Conservation (phyloP, 768 basidiomycete species). For the Leucosporidium scottii region DNA sequence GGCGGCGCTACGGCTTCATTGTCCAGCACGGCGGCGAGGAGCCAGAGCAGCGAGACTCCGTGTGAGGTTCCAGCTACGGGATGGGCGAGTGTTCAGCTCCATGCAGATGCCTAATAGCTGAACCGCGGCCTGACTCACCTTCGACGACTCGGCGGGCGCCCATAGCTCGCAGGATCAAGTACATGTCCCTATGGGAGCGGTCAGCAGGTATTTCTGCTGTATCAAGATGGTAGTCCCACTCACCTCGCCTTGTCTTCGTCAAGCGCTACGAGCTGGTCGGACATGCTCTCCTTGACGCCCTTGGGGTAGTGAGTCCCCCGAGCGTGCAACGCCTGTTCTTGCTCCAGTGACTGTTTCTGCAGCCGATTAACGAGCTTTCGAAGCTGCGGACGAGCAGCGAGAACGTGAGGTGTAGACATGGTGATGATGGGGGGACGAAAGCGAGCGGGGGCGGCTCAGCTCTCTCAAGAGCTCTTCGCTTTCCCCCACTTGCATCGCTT, state of each 20-base stretch:
- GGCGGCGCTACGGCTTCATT: slow-evolving; percentile 8
- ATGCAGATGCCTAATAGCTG: background rate
- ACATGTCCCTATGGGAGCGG: slow-evolving; percentile 12
- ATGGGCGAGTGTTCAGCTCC: background rate
- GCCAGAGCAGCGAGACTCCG: slow-evolving; percentile 36
- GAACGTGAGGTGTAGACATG: too few relatives aligned
- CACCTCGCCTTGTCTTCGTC: slow-evolving; percentile 32
- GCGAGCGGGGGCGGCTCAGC: too few relatives aligned
- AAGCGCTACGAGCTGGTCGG: slow-evolving; percentile 33
- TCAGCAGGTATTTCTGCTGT: too few relatives aligned
- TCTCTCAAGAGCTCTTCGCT: too few relatives aligned
- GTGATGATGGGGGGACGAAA: too few relatives aligned
- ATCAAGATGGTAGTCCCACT: too few relatives aligned
- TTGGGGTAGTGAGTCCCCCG: background rate
- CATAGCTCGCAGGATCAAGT: slow-evolving; percentile 26
- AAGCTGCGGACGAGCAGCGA: too few relatives aligned
- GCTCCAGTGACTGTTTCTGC: background rate
- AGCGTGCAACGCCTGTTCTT: background rate
- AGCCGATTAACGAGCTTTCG: background rate
- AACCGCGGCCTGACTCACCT: slow-evolving; percentile 18
- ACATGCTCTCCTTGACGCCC: background rate
- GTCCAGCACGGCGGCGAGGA: slow-evolving; percentile 28
- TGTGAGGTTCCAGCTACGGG: slow-evolving; percentile 30
- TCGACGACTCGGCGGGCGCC: slow-evolving; percentile 32
- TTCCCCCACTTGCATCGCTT: too few relatives aligned